Evolutionary conservation across 164 flowering plant genomes (phyloP), one percentile per base, ranked within the genome.

Genomic region (Liquidambar formosana): DNA sequence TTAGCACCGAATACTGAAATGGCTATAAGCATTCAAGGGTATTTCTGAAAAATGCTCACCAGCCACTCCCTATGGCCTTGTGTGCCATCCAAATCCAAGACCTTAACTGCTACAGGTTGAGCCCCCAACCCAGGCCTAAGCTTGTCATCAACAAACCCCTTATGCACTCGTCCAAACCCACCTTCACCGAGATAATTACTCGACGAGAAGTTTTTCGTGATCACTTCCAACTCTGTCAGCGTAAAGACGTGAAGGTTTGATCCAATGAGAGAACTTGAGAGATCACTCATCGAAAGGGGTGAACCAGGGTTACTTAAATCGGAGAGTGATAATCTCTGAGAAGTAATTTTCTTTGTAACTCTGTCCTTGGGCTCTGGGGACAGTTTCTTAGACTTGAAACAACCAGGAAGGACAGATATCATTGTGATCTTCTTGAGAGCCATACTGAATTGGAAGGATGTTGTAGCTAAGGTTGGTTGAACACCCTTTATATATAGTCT

Each of bases 41-140:
- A 33, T 33, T 33, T 33, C 41, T 33, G 2, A 43, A 16, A 14
- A 53, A 33, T 13, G 51, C 90, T 80, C 57, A 94, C 98, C 94
- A 94, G 87, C 98, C 98, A 94, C 57, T 94, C 98, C 57, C 76
- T 83, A 61, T 89, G 94, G 18, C 98, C 98, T 65, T 94, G 98
- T 2, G 71, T n/a, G 28, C 98, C 97, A 44, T 88, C 90, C 80
- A 88, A 76, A 56, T 94, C 89, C 73, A 94, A 69, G 5, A 76
- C 67, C 79, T 92, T 92, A 41, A 92, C 93, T 12, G 97, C 97
- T 21, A 90, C 90, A 8, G 85, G 75, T 67, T 87, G 93, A 71
- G 93, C 80, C 67, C 77, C 64, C 74, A 92, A 61, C 0, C 92
- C 96, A 9, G 84, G 81, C 68, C 83, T 76, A 48, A 82, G 59